A percentile compares a stretch with the other conserved stretches of the same genome.
These are phyloP conservation scores for Neurospora crassa DNA, from an alignment of 2,329 filamentous ascomycete species.

Conservation along the genomic window DNA sequence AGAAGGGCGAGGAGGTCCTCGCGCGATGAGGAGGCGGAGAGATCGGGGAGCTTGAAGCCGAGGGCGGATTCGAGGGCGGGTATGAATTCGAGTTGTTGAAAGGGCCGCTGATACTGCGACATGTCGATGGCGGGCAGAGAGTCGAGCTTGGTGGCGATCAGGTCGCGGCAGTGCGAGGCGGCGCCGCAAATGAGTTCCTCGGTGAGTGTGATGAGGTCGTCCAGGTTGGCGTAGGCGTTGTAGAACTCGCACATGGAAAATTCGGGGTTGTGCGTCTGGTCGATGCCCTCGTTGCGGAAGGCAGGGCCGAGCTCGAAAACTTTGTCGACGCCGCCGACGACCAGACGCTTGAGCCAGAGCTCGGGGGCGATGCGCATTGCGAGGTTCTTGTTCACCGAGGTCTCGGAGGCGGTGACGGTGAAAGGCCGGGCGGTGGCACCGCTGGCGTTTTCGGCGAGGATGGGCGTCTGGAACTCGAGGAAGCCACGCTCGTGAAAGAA, in stretches of 20 bases:
- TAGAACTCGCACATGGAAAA: conserved; percentile 99
- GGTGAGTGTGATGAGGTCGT: conserved; percentile 66
- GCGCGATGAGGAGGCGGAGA: conserved; percentile 45
- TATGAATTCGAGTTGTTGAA: conserved; percentile 69
- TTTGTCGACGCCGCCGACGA: conserved; percentile 78
- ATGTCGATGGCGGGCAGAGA: conserved; percentile 40
- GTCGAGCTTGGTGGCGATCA: conserved; percentile 35
- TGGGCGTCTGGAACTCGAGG: conserved; percentile 83
- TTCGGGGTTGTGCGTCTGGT: conserved; percentile 90
- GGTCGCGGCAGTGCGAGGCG: conserved; percentile 37
- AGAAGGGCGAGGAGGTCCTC: conserved; percentile 29
- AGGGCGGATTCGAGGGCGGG: conserved; percentile 64
- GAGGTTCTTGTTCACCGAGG: conserved; percentile 62
- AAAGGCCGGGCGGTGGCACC: conserved; percentile 85
- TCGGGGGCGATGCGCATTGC: conserved; percentile 86
- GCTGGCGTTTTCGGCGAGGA: conserved; percentile 72
- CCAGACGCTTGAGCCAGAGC: conserved; percentile 84
- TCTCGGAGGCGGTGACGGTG: conserved; percentile 59
- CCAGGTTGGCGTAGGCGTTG: conserved; percentile 69
- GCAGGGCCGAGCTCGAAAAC: conserved; percentile 90
- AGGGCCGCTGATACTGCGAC: conserved; percentile 39
- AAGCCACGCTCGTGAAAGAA: conserved; percentile 66
- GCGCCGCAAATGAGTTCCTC: conserved; percentile 59
- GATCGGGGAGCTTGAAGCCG: conserved; percentile 54
- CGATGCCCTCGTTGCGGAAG: conserved; percentile 89